These are phyloP conservation scores for Diutina rugosa DNA, from an alignment of 1,139 yeast genomes.

Conservation along the genomic window DNA sequence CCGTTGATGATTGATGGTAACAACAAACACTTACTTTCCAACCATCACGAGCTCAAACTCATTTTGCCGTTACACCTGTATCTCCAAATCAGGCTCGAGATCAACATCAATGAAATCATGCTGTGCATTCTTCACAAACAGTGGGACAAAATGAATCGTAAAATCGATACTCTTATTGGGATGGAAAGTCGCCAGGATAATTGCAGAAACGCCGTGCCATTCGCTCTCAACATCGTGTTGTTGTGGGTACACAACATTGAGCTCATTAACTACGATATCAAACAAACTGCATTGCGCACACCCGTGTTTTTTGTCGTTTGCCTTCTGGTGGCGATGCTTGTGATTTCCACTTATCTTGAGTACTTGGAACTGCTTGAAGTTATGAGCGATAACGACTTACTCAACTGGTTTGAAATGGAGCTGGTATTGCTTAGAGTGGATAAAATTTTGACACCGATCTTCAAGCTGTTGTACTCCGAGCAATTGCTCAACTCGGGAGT, in stretches of 20 bases:
- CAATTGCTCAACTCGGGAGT: neutral
- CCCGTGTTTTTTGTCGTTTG: slow-evolving; percentile 66
- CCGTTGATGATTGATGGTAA: slow-evolving; percentile 38
- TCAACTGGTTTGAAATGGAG: slow-evolving; percentile 2
- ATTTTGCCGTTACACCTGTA: slow-evolving; percentile 51
- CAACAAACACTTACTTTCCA: slow-evolving; percentile 35
- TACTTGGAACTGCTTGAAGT: neutral
- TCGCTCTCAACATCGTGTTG: slow-evolving; percentile 46
- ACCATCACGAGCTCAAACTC: slow-evolving; percentile 44
- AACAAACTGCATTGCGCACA: slow-evolving; percentile 52
- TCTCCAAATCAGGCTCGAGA: slow-evolving; percentile 50
- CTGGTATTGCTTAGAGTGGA: slow-evolving; percentile 1
- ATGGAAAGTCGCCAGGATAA: slow-evolving; percentile 27
- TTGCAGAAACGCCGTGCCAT: slow-evolving; percentile 38
- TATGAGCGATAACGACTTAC: neutral
- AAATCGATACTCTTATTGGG: slow-evolving; percentile 28
- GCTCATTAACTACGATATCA: slow-evolving; percentile 41
- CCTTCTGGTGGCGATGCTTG: slow-evolving; percentile 44
- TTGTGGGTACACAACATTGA: slow-evolving; percentile 62
- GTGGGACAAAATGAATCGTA: slow-evolving; percentile 51
- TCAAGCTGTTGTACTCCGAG: slow-evolving; percentile 1
- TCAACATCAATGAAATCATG: slow-evolving; percentile 45
- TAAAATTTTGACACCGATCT: neutral
- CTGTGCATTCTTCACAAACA: slow-evolving; percentile 46
- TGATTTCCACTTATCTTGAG: slow-evolving; percentile 15